Evolutionary conservation across 257 asterid genomes (phyloP).

Genomic region (Scutellaria baicalensis): DNA sequence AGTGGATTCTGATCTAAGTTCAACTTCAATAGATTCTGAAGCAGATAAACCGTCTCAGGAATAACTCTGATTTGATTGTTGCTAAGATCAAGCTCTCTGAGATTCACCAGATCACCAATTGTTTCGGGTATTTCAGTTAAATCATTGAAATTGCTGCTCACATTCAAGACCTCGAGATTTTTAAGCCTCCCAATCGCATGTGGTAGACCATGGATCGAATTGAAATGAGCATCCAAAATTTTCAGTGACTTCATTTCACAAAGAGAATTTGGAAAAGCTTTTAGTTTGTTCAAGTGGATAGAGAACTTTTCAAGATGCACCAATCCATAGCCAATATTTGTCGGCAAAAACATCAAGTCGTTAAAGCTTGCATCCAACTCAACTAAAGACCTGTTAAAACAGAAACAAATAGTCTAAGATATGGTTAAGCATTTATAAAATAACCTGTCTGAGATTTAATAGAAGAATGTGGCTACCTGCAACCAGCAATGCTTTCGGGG

Average conservation of each 20-base stretch:
- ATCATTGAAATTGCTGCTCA: conserved; percentile 55
- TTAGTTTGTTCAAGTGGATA: conserved; percentile 41
- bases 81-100: conserved; percentile 61
- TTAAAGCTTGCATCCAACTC: conserved; percentile 68
- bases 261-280: conserved; percentile 50
- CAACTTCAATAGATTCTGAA: conserved; percentile 31
- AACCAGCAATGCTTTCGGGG: conserved; percentile 57
- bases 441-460: not conserved
- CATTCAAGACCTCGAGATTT: conserved; percentile 46
- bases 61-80: conserved; percentile 55
- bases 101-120: conserved; percentile 37
- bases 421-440: not conserved
- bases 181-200: conserved; percentile 38
- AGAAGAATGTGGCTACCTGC: conserved; percentile 35
- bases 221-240: conserved; percentile 51
- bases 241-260: conserved; percentile 54
- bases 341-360: conserved; percentile 45
- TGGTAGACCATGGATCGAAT: conserved; percentile 47
- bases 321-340: conserved; percentile 46
- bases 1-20: conserved; percentile 59
- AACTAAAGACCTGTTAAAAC: conserved; percentile 36
- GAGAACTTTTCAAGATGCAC: conserved; percentile 43
- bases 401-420: not conserved
- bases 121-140: conserved; percentile 48
- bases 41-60: conserved; percentile 38